A percentile compares a stretch with the other conserved stretches of the same genome.
Conservation (phyloP, 1,284 basidiomycete species). For the Malassezia psittaci region DNA sequence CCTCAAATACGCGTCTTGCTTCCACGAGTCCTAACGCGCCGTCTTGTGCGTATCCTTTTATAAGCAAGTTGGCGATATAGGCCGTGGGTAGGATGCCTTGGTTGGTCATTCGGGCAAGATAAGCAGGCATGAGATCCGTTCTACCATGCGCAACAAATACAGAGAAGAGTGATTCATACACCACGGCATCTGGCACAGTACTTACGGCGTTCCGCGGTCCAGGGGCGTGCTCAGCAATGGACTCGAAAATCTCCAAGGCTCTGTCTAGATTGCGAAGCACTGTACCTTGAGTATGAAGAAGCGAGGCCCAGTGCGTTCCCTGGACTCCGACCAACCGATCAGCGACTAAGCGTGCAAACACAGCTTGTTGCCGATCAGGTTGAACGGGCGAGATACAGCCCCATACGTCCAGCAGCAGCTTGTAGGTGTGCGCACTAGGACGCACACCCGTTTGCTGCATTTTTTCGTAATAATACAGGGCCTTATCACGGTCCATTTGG, state of each 20-base stretch:
- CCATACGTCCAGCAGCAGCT: conserved; percentile 79
- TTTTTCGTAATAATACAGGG: conserved; percentile 60
- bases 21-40: conserved; percentile 55
- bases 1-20: conserved; percentile 60
- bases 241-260: conserved; percentile 69
- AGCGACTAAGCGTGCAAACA: conserved; percentile 58
- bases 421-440: conserved; percentile 38
- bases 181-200: conserved; percentile 64
- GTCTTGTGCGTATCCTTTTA: conserved; percentile 61
- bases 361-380: conserved; percentile 61
- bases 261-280: conserved; percentile 66
- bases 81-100: conserved; percentile 77
- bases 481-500: conserved; percentile 63
- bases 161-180: conserved; percentile 83
- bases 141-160: conserved; percentile 70
- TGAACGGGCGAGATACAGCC: conserved; percentile 71
- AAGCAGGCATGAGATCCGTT: conserved; percentile 65
- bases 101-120: conserved; percentile 58
- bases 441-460: conserved; percentile 59
- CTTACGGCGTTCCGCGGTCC: conserved; percentile 26
- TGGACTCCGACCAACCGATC: conserved; percentile 58
- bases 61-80: conserved; percentile 86
- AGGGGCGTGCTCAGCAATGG: conserved; percentile 55
- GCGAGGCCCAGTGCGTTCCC: conserved; percentile 78
- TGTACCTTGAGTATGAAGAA: conserved; percentile 84